A percentile compares a stretch with the other conserved stretches of the same genome.
Conservation (phyloP, 2,329 filamentous ascomycete species). For the Aspergillus ibericus region DNA sequence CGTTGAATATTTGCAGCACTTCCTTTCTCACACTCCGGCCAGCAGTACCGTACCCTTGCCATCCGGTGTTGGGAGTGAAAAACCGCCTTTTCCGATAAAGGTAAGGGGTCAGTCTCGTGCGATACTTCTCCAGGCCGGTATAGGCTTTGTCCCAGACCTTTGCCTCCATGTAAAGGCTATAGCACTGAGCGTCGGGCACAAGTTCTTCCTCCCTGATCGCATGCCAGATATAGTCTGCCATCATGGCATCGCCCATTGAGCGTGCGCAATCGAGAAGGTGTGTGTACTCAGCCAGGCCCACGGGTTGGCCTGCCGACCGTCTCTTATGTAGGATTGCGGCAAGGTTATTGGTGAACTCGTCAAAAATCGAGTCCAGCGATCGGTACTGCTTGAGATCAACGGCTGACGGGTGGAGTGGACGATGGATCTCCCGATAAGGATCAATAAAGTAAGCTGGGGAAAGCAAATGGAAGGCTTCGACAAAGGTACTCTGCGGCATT, state of each 20-base stretch:
- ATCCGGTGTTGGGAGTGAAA: slow-evolving; percentile 20
- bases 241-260: slow-evolving; percentile 45
- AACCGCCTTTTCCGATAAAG: slow-evolving; percentile 32
- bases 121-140: slow-evolving; percentile 42
- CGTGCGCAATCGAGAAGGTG: slow-evolving; percentile 55
- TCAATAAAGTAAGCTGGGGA: slow-evolving; percentile 58
- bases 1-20: slow-evolving; percentile 46
- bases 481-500: slow-evolving; percentile 59
- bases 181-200: slow-evolving; percentile 52
- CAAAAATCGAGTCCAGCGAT: slow-evolving; percentile 39
- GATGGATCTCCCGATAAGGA: slow-evolving; percentile 48
- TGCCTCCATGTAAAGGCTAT: slow-evolving; percentile 56
- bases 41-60: slow-evolving; percentile 33
- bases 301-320: slow-evolving; percentile 31
- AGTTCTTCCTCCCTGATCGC: slow-evolving; percentile 42
- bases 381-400: slow-evolving; percentile 45
- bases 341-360: slow-evolving; percentile 41
- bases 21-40: slow-evolving; percentile 33
- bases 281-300: slow-evolving; percentile 52
- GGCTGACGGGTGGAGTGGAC: slow-evolving; percentile 51
- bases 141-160: slow-evolving; percentile 49
- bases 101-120: slow-evolving; percentile 35
- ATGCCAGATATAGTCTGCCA: slow-evolving; percentile 51
- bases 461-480: slow-evolving; percentile 62
- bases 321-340: slow-evolving; percentile 41